Evolutionary conservation across 1,139 yeast genomes (phyloP).

Genomic region (Zygoascus hellenicus): DNA sequence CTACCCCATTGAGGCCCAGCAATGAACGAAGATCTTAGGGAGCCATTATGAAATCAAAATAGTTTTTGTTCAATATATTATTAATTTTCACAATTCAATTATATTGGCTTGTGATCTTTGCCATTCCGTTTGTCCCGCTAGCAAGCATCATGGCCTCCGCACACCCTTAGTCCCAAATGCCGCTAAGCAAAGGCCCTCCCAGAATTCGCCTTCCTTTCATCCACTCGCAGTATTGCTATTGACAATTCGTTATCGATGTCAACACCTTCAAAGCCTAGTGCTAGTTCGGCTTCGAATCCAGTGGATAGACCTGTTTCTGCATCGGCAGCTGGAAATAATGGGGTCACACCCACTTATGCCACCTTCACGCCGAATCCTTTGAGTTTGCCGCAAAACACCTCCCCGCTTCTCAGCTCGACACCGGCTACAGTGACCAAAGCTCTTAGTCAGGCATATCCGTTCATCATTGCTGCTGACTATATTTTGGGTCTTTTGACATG

Average conservation of each 20-base stretch:
- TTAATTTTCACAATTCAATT: no score
- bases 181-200: no score
- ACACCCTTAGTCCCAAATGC: not conserved
- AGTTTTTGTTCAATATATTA: no score
- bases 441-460: slow-evolving; percentile 76
- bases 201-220: not conserved
- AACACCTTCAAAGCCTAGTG: slow-evolving; percentile 14
- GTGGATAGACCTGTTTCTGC: slow-evolving; percentile 9
- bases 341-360: slow-evolving; percentile 25
- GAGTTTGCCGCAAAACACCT: slow-evolving; percentile 33
- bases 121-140: no score
- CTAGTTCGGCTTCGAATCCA: slow-evolving; percentile 5
- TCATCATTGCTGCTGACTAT: slow-evolving; percentile 65
- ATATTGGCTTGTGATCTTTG: no score
- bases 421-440: slow-evolving; percentile 90
- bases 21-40: no score
- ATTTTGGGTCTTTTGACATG: slow-evolving; percentile 72
- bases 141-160: not conserved
- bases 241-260: slow-evolving; percentile 9
- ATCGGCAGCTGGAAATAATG: slow-evolving; percentile 5
- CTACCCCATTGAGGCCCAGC: not conserved
- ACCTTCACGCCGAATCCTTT: slow-evolving; percentile 32
- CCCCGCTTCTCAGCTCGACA: slow-evolving; percentile 45
- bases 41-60: no score
- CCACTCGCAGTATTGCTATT: not conserved